Evolutionary conservation across 768 basidiomycete genomes (phyloP).

Genomic region (Suillus variegatus): DNA sequence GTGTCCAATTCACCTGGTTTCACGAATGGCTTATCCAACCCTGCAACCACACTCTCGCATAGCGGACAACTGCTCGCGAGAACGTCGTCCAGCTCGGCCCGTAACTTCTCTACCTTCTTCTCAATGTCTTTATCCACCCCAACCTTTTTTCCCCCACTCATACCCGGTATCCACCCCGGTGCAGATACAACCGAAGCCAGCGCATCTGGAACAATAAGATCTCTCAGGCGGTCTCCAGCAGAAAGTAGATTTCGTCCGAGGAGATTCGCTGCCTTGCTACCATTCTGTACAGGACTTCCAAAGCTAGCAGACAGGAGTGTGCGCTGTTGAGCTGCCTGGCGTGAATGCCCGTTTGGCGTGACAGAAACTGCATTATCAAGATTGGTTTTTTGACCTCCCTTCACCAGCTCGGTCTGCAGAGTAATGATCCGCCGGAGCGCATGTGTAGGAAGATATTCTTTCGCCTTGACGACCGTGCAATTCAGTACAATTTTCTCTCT

Average conservation of each 20-base stretch:
- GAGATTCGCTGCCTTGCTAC: constrained; percentile 63
- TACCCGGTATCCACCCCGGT: constrained; percentile 76
- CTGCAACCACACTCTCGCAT: constrained; percentile 87
- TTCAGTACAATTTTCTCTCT: not conserved
- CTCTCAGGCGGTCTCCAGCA: constrained; percentile 86
- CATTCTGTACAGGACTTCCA: constrained; percentile 57
- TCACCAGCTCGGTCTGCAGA: constrained; percentile 83
- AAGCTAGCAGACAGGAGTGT: constrained; percentile 79
- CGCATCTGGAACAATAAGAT: constrained; percentile 93
- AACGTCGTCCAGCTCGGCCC: constrained; percentile 85
- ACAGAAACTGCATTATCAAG: constrained; percentile 36
- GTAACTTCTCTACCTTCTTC: constrained; percentile 69
- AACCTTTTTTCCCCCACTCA: constrained; percentile 50
- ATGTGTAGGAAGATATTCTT: constrained; percentile 84
- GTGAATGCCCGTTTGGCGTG: constrained; percentile 34
- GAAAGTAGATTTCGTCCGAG: constrained; percentile 81
- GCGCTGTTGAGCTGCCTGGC: constrained; percentile 56
- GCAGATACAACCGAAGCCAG: constrained; percentile 82
- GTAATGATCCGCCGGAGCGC: constrained; percentile 83
- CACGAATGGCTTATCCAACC: constrained; percentile 87
- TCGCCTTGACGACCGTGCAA: constrained; percentile 58
- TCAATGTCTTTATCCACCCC: constrained; percentile 48
- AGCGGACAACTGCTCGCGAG: constrained; percentile 89
- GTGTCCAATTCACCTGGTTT: constrained; percentile 74
- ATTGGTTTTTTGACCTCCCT: constrained; percentile 39